Evolutionary conservation across 805 yeast species (phyloP).

Genomic region (Metschnikowia kunwiensis): DNA sequence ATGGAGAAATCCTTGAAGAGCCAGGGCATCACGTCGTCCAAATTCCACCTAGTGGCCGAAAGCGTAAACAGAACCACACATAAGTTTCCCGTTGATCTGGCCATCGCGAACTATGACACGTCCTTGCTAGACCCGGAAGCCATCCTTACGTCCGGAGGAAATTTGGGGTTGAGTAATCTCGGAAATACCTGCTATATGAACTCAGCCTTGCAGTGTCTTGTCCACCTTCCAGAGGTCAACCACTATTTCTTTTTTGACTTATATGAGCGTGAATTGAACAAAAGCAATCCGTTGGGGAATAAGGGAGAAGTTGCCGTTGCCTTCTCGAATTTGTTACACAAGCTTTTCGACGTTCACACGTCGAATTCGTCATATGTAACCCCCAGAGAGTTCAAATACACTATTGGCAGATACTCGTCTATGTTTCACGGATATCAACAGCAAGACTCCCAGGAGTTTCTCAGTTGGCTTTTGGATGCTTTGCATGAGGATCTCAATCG

Average conservation of each 20-base stretch:
- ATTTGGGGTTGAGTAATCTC: conserved; percentile 61
- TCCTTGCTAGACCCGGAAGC: conserved; percentile 14
- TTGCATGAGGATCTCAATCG: conserved; percentile 91
- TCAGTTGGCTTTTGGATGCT: conserved; percentile 83
- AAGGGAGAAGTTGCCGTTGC: conserved; percentile 76
- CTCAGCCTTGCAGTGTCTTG: conserved; percentile 85
- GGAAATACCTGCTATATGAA: conserved; percentile 96
- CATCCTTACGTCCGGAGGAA: conserved; percentile 34
- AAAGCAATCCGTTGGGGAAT: conserved; percentile 79
- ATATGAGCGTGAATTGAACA: conserved; percentile 65
- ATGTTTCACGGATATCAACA: conserved; percentile 80
- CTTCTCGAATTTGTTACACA: conserved; percentile 66
- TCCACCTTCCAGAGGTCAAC: conserved; percentile 80
- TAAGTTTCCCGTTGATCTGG: conserved; percentile 25
- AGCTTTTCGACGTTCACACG: conserved; percentile 43
- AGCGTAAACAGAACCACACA: conserved; percentile 17
- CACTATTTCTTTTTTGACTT: conserved; percentile 66
- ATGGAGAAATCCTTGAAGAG: conserved; percentile 24
- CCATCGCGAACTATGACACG: conserved; percentile 4
- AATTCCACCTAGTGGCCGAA: conserved; percentile 32
- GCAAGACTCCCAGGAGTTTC: conserved; percentile 92
- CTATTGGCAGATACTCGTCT: conserved; percentile 74
- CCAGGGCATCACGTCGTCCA: conserved; percentile 27
- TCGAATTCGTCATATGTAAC: conserved; percentile 28
- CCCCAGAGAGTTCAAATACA: conserved; percentile 75